Base-by-base conservation (phyloP, 2,329 filamentous ascomycete genomes). In the Botrytis aclada region DNA sequence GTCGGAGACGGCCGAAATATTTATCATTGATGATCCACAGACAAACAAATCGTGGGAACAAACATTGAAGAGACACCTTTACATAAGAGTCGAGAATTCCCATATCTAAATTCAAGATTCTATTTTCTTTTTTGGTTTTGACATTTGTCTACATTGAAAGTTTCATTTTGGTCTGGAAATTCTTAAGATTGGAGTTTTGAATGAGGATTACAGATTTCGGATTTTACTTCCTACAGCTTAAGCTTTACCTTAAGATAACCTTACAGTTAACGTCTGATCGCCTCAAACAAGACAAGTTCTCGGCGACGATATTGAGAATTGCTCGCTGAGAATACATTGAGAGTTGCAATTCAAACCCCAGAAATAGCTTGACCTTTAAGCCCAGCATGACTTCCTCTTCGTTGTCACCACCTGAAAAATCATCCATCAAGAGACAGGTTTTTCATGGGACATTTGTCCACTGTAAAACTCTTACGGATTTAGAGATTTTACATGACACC, bases 381-480 rank as follows among this genome's bases (percentile, higher is more conserved):
- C 25, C 60, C 22, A 62, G 25, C 34, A 62, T 62, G 60, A 4
- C 60, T 22, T 39, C 61, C 61, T 41, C 61, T n/a, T 41, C 29
- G 8, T 34, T 12, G 3, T 10, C 41, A 16, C 6, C 20, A 16
- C 8, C 32, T 7, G 5, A 65, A 20, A 34, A 34, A 45, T 16
- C 20, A 32, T 3, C 12, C 12, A 41, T 39, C 12, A 43, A 32
- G 74, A 73, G 69, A 67, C 56, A 71, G 4, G 83, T 92, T 63
- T 92, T 89, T 77, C 75, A 85, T 32, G 90, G 90, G 20, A 85
- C 87, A 0, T 92, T 92, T 78, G 86, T 91, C 20, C 87, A 92
- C 79, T 88, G 80, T 79, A 84, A 80, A 78, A 85, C 80, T 34
- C 81, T 84, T 69, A 82, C 81, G 20, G 81, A 84, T 60, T 81